Percentiles rank a stretch among this genome's conserved stretches.
Conservation (phyloP, 768 basidiomycete genomes). For the Russula griseocarnosa region DNA sequence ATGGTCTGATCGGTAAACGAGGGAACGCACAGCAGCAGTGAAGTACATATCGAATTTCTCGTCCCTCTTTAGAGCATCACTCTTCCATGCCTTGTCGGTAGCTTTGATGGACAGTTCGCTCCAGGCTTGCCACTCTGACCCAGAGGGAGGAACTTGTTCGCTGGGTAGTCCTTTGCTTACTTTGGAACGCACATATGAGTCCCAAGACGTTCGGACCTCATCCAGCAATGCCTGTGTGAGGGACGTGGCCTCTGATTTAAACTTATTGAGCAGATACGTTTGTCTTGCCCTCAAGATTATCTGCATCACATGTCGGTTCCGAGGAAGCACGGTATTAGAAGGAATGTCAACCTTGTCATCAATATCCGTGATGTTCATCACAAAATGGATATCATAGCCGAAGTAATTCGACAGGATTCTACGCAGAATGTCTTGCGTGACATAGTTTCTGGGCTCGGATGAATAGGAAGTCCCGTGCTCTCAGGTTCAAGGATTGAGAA, state of each 20-base stretch:
- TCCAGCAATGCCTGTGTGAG: conserved; percentile 58
- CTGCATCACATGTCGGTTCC: conserved; percentile 41
- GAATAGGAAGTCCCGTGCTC: background rate
- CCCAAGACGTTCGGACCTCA: conserved; percentile 61
- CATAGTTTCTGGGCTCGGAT: conserved; percentile 71
- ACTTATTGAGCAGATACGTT: conserved; percentile 63
- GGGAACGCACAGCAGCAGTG: conserved; percentile 60
- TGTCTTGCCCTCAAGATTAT: conserved; percentile 91
- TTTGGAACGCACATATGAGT: conserved; percentile 55
- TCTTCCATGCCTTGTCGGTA: conserved; percentile 56
- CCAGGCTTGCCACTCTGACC: conserved; percentile 55
- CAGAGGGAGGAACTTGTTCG: conserved; percentile 44
- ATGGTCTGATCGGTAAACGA: conserved; percentile 20
- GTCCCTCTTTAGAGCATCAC: conserved; percentile 67
- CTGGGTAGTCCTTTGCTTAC: conserved; percentile 61
- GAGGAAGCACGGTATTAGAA: conserved; percentile 21
- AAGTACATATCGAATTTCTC: conserved; percentile 94
- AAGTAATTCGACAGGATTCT: conserved; percentile 94
- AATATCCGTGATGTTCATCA: conserved; percentile 99
- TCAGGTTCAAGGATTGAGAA: background rate
- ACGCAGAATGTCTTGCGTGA: conserved; percentile 88
- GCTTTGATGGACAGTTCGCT: conserved; percentile 44
- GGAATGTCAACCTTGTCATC: conserved; percentile 80
- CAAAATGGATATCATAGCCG: conserved; percentile 95
- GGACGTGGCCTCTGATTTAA: conserved; percentile 48